phyloP scores from a whole-genome alignment of 2,329 filamentous ascomycete species.

The Arthrobotrys entomopaga region DNA sequence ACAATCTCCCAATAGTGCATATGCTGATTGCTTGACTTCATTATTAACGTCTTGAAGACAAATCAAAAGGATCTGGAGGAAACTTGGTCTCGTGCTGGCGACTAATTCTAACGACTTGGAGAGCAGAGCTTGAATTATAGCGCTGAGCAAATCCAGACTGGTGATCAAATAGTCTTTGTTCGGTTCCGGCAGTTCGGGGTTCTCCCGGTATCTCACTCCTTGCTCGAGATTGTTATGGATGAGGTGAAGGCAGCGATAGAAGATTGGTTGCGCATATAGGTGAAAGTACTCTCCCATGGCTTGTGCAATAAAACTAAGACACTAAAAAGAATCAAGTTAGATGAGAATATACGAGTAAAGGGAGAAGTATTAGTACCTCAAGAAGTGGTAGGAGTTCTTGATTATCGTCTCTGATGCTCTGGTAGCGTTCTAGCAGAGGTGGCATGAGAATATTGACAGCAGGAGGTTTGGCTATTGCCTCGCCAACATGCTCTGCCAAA shows the following conservation, averaged over 20 bases:
- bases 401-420: slow-evolving; percentile 85
- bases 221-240: slow-evolving; percentile 92
- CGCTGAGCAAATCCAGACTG: slow-evolving; percentile 89
- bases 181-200: slow-evolving; percentile 66
- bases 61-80: slow-evolving; percentile 89
- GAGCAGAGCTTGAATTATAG: slow-evolving; percentile 89
- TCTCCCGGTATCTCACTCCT: slow-evolving; percentile 74
- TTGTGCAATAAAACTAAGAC: slow-evolving; percentile 90
- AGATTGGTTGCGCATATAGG: slow-evolving; percentile 86
- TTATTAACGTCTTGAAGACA: slow-evolving; percentile 90
- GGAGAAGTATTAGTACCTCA: slow-evolving; percentile 65
- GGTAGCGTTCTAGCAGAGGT: slow-evolving; percentile 86
- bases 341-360: not conserved
- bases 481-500: slow-evolving; percentile 87
- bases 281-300: slow-evolving; percentile 84
- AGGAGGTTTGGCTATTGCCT: slow-evolving; percentile 79
- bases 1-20: slow-evolving; percentile 92
- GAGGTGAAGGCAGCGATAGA: slow-evolving; percentile 85
- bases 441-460: slow-evolving; percentile 92
- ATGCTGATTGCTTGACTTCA: slow-evolving; percentile 94
- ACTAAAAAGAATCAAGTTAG: slow-evolving; percentile 62
- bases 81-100: slow-evolving; percentile 77
- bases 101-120: slow-evolving; percentile 78
- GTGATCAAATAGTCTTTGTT: slow-evolving; percentile 98
- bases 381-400: slow-evolving; percentile 92